Percentiles rank a stretch among this genome's conserved stretches.
Conservation (phyloP, 129 eudicot species). For the Smallanthus sonchifolius region DNA sequence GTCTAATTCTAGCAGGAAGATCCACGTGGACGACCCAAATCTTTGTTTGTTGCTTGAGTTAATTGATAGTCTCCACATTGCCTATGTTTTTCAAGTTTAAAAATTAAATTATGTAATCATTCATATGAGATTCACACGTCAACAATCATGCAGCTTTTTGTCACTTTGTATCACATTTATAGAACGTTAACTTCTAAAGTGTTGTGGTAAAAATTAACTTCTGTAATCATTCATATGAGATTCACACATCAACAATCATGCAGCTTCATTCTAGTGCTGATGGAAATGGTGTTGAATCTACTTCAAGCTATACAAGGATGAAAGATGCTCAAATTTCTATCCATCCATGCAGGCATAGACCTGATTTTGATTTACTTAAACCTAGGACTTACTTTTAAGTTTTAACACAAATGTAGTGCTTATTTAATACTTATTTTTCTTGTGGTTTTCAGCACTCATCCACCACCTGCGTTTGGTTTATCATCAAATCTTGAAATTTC, state of each 20-base stretch:
- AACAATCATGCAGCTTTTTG: conserved; percentile 38
- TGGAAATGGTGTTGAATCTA: conserved; percentile 49
- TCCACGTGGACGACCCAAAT: background rate
- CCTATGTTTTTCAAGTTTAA: background rate
- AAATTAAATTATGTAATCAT: background rate
- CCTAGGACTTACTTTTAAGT: conserved; percentile 1
- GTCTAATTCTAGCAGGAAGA: background rate
- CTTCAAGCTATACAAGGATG: conserved; percentile 34
- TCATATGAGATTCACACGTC: conserved; percentile 1
- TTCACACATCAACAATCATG: conserved; percentile 19
- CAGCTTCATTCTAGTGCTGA: conserved; percentile 54
- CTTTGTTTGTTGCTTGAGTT: background rate
- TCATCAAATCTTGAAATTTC: conserved; percentile 47
- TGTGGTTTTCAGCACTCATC: conserved; percentile 45
- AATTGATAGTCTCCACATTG: conserved; percentile 8
- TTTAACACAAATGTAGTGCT: background rate
- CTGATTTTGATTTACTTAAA: conserved; percentile 11
- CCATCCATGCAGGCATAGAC: conserved; percentile 41
- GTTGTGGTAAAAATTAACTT: background rate
- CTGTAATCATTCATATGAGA: background rate
- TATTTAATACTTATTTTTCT: conserved; percentile 1
- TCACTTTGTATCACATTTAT: background rate
- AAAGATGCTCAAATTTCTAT: conserved; percentile 39
- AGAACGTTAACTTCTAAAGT: background rate
- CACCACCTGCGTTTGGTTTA: conserved; percentile 75